Conservation (phyloP, 805 yeast genomes). For the Candida nemodendra region DNA sequence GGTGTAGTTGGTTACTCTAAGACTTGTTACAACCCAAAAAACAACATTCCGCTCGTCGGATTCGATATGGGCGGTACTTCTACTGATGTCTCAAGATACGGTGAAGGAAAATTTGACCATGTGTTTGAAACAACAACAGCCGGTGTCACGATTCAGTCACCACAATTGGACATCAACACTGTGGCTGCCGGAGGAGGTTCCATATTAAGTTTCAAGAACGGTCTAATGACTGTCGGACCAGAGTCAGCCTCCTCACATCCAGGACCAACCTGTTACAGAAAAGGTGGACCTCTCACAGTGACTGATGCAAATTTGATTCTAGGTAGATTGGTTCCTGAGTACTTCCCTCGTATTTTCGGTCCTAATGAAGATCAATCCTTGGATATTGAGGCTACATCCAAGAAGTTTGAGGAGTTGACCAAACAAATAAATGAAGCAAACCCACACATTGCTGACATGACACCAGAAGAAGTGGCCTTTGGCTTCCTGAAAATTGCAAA, state of each 20-base stretch:
- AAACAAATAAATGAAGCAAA: slow-evolving; percentile 52
- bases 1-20: slow-evolving; percentile 93
- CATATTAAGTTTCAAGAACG: slow-evolving; percentile 62
- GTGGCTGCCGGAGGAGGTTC: slow-evolving; percentile 89
- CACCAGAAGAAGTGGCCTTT: slow-evolving; percentile 68
- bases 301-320: slow-evolving; percentile 80
- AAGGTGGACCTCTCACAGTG: slow-evolving; percentile 79
- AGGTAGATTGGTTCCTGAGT: slow-evolving; percentile 71
- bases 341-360: slow-evolving; percentile 81
- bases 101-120: slow-evolving; percentile 66
- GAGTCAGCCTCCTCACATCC: slow-evolving; percentile 87
- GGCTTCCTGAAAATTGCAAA: slow-evolving; percentile 85
- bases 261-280: slow-evolving; percentile 85
- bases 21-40: slow-evolving; percentile 65
- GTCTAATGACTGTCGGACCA: slow-evolving; percentile 80
- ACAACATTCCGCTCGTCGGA: slow-evolving; percentile 65
- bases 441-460: slow-evolving; percentile 38
- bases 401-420: slow-evolving; percentile 55
- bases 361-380: slow-evolving; percentile 72
- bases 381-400: slow-evolving; percentile 51
- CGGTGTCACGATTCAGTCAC: slow-evolving; percentile 79
- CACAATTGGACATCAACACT: slow-evolving; percentile 77
- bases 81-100: slow-evolving; percentile 77
- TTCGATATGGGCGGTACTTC: slow-evolving; percentile 94
- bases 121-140: slow-evolving; percentile 84